Base-by-base conservation (phyloP, 2,329 filamentous ascomycete genomes). In the Penicillium fuscoglaucum region DNA sequence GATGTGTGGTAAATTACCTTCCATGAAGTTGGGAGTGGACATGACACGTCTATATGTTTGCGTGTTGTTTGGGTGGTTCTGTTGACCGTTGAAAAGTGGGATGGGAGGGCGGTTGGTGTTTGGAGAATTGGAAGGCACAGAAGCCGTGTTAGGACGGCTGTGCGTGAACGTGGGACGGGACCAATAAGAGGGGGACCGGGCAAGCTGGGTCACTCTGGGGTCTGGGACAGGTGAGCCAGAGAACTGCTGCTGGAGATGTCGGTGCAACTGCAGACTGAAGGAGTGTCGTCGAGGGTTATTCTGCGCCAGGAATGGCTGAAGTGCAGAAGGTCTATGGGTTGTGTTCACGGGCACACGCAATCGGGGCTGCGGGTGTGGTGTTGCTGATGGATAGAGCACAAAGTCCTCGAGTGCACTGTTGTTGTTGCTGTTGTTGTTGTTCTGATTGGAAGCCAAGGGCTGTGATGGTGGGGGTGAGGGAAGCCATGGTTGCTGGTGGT, bases 401-500 rank as follows among this genome's bases (percentile, higher is more conserved):
- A 79, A 80, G 78, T 80, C 78, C 70, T 75, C 71, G 51, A 67
- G 64, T 55, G 64, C 66, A 68, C 63, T 68, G 61, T 68, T 68
- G 66, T 65, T 71, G 72, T 65, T 69, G 64, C 56, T 68, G 71
- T 46, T 63, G 67, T 60, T 71, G 69, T 65, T 68, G 69, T 66
- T 72, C 68, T 64, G 62, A 69, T 67, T 67, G 65, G 71, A 68
- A 74, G 76, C 75, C 76, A 67, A 70, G 64, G 76, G 76, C 76
- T 76, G 75, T 64, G 68, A 65, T 55, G 69, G 71, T 67, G 74
- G 76, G 72, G 75, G 75, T 72, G 76, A 70, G 70, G 76, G 71
- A 74, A 74, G 78, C 78, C 78, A 80, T 80, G 70, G 26, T 78
- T 77, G 72, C 75, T 77, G 76, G 65, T 70, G 70, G 68, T 73